phyloP scores from a whole-genome alignment of 495 filamentous ascomycete species.

The Neurospora sp. region DNA sequence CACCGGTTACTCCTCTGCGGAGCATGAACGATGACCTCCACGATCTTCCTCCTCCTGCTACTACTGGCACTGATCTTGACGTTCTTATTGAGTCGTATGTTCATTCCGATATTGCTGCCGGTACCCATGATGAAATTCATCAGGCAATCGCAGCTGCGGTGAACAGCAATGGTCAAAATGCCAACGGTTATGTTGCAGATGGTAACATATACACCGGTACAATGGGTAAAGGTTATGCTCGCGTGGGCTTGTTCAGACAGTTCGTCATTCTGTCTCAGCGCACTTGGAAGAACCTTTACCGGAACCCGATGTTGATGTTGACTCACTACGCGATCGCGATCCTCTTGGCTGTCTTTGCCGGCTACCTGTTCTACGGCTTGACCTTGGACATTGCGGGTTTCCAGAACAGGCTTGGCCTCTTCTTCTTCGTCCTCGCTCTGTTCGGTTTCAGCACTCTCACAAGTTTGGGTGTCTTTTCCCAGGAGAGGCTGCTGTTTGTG shows the following conservation, averaged over 20 bases:
- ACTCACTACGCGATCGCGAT: slow-evolving; percentile 99
- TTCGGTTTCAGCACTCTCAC: slow-evolving; percentile 97
- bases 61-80: slow-evolving; percentile 69
- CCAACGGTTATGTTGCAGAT: slow-evolving; percentile 48
- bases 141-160: slow-evolving; percentile 47
- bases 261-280: slow-evolving; percentile 81
- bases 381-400: slow-evolving; percentile 95
- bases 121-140: slow-evolving; percentile 73
- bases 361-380: slow-evolving; percentile 92
- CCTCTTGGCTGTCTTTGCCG: slow-evolving; percentile 83
- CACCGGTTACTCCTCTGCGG: slow-evolving; percentile 48
- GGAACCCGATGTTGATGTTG: slow-evolving; percentile 97
- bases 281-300: slow-evolving; percentile 96
- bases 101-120: slow-evolving; percentile 65
- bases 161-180: slow-evolving; percentile 56
- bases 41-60: slow-evolving; percentile 62
- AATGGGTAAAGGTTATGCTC: slow-evolving; percentile 69
- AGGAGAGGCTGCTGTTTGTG: slow-evolving; percentile 85
- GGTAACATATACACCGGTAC: slow-evolving; percentile 32
- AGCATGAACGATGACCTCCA: slow-evolving; percentile 58
- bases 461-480: slow-evolving; percentile 84
- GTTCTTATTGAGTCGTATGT: slow-evolving; percentile 64
- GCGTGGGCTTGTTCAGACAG: slow-evolving; percentile 67
- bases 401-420: slow-evolving; percentile 95
- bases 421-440: slow-evolving; percentile 93